These are phyloP conservation scores for Rosa lucieae DNA, from an alignment of 306 rosid genomes.

Conservation along the genomic window DNA sequence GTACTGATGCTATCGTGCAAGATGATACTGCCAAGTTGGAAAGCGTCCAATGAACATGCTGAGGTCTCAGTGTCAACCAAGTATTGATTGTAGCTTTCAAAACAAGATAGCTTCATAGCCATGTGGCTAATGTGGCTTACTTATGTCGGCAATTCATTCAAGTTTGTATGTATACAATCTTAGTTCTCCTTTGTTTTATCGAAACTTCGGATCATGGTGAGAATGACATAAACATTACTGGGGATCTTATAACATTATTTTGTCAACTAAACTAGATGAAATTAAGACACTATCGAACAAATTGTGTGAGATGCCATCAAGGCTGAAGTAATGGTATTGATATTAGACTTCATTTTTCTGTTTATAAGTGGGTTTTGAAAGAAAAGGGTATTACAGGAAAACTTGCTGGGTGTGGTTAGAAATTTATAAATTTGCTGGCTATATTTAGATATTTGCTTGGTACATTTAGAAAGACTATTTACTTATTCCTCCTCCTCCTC, in stretches of 20 bases:
- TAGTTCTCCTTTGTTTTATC: background rate
- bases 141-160: background rate
- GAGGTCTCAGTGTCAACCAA: constrained; percentile 58
- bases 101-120: constrained; percentile 10
- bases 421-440: too few species aligned
- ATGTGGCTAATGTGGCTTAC: background rate
- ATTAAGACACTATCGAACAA: background rate
- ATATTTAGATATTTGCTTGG: too few species aligned
- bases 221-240: background rate
- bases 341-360: background rate
- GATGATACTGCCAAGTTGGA: constrained; percentile 41
- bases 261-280: background rate
- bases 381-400: too few species aligned
- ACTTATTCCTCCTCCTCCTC: too few species aligned
- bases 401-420: too few species aligned
- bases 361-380: background rate
- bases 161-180: constrained; percentile 25
- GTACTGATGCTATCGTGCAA: constrained; percentile 31
- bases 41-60: constrained; percentile 38
- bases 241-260: constrained; percentile 1
- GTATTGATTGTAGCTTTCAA: constrained; percentile 37
- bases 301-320: constrained; percentile 3
- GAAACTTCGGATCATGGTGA: background rate
- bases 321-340: constrained; percentile 8
- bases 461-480: too few species aligned